Base-by-base conservation (phyloP, 2,329 filamentous ascomycete genomes). In the Tolypocladium pustulatum region DNA sequence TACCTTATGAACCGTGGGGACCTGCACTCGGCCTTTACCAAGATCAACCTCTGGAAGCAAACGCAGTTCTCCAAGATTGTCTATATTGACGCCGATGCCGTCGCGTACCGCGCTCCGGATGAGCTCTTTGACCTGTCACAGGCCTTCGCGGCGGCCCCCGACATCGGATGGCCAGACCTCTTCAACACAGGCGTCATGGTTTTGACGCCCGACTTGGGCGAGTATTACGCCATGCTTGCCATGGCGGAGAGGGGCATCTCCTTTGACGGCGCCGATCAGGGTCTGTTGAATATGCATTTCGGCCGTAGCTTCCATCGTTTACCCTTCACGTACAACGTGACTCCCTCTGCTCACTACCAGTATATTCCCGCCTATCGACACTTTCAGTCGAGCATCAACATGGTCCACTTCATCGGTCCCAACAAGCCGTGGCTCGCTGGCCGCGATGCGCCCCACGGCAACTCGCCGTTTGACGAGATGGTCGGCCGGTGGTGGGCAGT, bases 131-230 rank as follows among this genome's bases (percentile, higher is more conserved):
- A 86, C 59, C 71, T 86, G 30, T 68, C 76, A 5, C 75, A 83
- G 54, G 69, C 78, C 57, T 87, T 87, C 69, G 81, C 84, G 46
- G 85, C 94, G 2, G 91, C 90, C 13, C 92, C 94, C 37, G 94
- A 99, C 73, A 91, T 97, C 67, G 94, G 94, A 65, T 99, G 94
- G 94, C 94, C 94, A 38, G 94, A 99, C 75, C 83, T 92, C 61
- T 97, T 97, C 84, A 99, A 99, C 75, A 91, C 89, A n/a, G 94
- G 94, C 68, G 85, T 99, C 66, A 95, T 99, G 91, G 91, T 91
- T 40, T 75, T 99, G 60, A 87, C 81, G 20, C 94, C 94, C 38
- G 88, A 93, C 73, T 79, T 92, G 81, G 88, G 87, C 59, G 92
- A 96, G 65, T 97, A 92, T 74, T 87, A 91, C 74, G 89, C 90